Base-by-base conservation (phyloP, 352 stramenopile species). In the Phytopythium sindhum region DNA sequence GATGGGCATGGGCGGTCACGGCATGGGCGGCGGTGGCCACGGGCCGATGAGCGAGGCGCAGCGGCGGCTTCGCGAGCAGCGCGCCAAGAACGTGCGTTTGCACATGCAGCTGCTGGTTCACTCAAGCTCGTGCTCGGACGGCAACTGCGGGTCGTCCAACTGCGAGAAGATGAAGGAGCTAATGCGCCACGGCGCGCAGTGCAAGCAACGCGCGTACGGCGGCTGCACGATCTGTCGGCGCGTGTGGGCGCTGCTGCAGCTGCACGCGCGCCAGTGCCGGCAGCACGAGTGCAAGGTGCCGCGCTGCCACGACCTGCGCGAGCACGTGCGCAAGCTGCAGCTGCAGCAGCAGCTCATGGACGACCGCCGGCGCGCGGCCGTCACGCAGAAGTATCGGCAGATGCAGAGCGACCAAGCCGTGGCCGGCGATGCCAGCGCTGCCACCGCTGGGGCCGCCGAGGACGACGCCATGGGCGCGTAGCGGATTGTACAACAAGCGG, bases 141-240 rank as follows among this genome's bases (percentile, higher is more conserved):
- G 86, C 37, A 96, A 96, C 44, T 99, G 97, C 70, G 85, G 90
- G 28, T 98, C 93, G 44, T 92, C 87, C 12, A 99, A 99, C 76
- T 99, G 97, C 84, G 91, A 92, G 52, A 99, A 98, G 82, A 99
- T 99, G 97, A 99, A 99, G 80, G 88, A 98, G 67, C 75, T 99
- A 23, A 91, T 99, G 73, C 96, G 96, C 33, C 97, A 99, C 69
- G 95, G 93, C 51, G 74, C 86, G n/a, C 85, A 95, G 61, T 99
- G 97, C 81, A 94, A 97, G 67, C 77, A 94, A 39, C 81, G 91
- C 48, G 84, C 88, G 6, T 90, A 97, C 65, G 96, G 95, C 33
- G 95, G 96, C 29, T 99, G 97, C 69, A 94, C 91, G 41, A 95
- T 98, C 44, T 99, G 97, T 75, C 97, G 98, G 28, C 89, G 97